Evolutionary conservation across 2,329 filamentous ascomycete genomes (phyloP), one percentile per base, ranked within the genome.

Genomic region (Claviceps africana): DNA sequence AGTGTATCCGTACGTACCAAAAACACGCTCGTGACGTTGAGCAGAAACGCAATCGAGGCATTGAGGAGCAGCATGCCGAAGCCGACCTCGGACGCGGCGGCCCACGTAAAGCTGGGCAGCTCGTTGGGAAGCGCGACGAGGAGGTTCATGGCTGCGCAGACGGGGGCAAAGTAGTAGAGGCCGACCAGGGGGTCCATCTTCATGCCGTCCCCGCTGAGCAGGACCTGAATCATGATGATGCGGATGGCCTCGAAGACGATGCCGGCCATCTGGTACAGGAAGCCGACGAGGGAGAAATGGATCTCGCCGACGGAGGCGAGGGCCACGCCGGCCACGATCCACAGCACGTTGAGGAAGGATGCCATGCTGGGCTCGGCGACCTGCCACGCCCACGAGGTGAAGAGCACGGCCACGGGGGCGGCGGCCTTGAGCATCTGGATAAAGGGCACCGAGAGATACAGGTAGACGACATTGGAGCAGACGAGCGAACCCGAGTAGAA

Each of bases 111-210:
- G 39, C 64, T 72, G 37, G 79, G 79, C 2, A 85, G 65, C 68
- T 94, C 87, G n/a, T 80, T 72, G 58, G 85, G 72, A 53, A 87
- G 65, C 55, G 84, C 81, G 35, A 88, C 80, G 39, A 84, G 59
- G 52, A 84, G 72, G 70, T 94, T 94, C 82, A 89, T 88, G 60
- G 83, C 68, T 48, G 86, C 85, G 68, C 88, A 94, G 48, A 88
- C 82, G 5, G 88, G 88, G 0, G 88, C 88, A 64, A 88, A 94
- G 74, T 94, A 94, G 76, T 94, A 94, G 22, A 94, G 77, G 33
- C 86, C 88, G 56, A 93, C 87, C 37, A 95, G 77, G 37, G 88
- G 87, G 63, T 93, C 86, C 88, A 94, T 93, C 73, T 87, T 88
- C 71, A 86, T 67, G 45, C 88, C 86, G 49, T 85, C 77, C 35